Evolutionary conservation across 345 rosid genomes (phyloP).

Genomic region (Pseudoturritis turrita): DNA sequence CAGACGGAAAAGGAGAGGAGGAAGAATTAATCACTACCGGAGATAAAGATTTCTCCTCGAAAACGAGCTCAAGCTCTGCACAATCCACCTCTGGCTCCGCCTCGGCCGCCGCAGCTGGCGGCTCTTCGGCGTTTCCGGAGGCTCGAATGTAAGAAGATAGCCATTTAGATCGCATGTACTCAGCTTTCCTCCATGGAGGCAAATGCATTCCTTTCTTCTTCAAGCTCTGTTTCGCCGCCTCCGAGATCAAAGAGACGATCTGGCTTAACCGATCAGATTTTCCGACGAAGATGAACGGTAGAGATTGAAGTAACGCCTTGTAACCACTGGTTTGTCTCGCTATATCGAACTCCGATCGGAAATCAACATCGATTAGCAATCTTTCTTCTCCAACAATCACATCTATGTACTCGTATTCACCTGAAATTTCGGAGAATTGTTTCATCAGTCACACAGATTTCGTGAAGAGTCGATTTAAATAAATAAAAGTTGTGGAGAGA

Average conservation of each 20-base stretch:
- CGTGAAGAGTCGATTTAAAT: neutral
- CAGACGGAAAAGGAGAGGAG: conserved; percentile 6
- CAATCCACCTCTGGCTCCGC: conserved; percentile 19
- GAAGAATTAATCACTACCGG: conserved; percentile 5
- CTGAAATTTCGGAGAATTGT: conserved; percentile 25
- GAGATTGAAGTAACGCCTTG: conserved; percentile 63
- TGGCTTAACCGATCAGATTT: conserved; percentile 74
- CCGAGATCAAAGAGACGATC: conserved; percentile 72
- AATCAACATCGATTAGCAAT: conserved; percentile 73
- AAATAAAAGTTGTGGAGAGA: neutral
- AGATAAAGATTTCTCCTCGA: conserved; percentile 40
- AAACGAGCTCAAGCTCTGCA: conserved; percentile 55
- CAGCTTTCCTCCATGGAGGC: conserved; percentile 93
- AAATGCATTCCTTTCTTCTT: conserved; percentile 92
- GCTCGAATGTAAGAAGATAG: conserved; percentile 55
- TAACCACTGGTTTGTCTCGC: conserved; percentile 75
- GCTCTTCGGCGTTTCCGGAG: conserved; percentile 20
- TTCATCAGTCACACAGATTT: conserved; percentile 4
- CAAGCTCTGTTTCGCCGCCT: conserved; percentile 84
- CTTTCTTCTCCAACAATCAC: conserved; percentile 66
- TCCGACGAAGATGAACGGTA: conserved; percentile 86
- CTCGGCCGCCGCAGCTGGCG: neutral
- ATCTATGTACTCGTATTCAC: conserved; percentile 89
- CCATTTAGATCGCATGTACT: conserved; percentile 91
- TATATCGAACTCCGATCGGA: conserved; percentile 93